Evolutionary conservation across 345 rosid genomes (phyloP).

Genomic region (Erysimum cheiranthoides): DNA sequence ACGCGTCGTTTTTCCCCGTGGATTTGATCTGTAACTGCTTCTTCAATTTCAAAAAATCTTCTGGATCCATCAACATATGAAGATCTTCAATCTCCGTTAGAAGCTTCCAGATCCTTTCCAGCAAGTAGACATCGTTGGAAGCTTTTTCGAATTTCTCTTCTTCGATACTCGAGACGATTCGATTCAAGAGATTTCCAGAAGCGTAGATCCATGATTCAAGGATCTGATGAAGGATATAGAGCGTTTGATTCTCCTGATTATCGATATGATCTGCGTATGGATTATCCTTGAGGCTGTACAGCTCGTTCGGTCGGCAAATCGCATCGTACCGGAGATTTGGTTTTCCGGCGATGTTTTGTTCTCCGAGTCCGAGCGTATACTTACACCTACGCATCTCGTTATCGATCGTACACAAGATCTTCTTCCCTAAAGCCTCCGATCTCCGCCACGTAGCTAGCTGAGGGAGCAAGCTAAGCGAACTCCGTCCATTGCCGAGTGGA

Average conservation of each 20-base stretch:
- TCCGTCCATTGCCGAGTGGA: conserved; percentile 56
- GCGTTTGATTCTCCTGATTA: conserved; percentile 74
- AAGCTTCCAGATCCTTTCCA: conserved; percentile 81
- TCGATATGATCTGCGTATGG: conserved; percentile 63
- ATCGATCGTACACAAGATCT: conserved; percentile 69
- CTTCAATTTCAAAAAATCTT: conserved; percentile 77
- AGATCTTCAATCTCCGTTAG: conserved; percentile 74
- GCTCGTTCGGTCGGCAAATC: conserved; percentile 69
- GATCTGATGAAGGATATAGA: conserved; percentile 75
- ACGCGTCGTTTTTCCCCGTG: conserved; percentile 58
- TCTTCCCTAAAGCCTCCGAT: conserved; percentile 70
- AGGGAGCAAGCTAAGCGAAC: conserved; percentile 80
- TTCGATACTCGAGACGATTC: conserved; percentile 56
- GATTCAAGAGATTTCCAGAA: conserved; percentile 52
- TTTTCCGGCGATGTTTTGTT: conserved; percentile 78
- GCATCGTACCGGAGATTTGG: conserved; percentile 84
- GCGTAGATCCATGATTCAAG: conserved; percentile 84
- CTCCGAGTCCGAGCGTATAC: conserved; percentile 85
- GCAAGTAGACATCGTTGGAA: conserved; percentile 59
- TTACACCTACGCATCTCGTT: conserved; percentile 78
- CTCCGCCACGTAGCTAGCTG: conserved; percentile 79
- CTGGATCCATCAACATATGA: conserved; percentile 80
- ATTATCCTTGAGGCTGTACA: conserved; percentile 57
- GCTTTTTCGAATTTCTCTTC: conserved; percentile 55
- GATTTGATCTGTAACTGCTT: conserved; percentile 61